These are phyloP conservation scores for Sugiyamaella valdiviana DNA, from an alignment of 805 yeast genomes.

Conservation along the genomic window DNA sequence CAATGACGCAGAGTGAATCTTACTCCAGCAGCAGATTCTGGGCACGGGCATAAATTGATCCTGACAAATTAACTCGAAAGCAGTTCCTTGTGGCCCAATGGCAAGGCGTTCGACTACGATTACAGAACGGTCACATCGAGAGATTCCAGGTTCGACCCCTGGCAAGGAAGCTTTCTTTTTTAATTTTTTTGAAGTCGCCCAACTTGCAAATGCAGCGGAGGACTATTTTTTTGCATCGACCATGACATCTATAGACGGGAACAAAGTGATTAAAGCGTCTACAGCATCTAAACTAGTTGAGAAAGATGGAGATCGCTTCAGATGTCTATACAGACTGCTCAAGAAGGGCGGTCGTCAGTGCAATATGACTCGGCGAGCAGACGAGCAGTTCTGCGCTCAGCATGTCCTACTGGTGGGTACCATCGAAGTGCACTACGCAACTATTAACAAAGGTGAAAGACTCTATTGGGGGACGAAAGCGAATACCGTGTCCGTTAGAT, in stretches of 20 bases:
- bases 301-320: conserved; percentile 11
- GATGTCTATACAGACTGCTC: conserved; percentile 20
- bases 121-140: conserved; percentile 34
- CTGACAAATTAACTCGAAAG: neutral
- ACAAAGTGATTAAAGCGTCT: neutral
- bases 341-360: conserved; percentile 48
- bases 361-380: conserved; percentile 51
- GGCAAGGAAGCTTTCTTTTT: conserved; percentile 43
- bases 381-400: conserved; percentile 53
- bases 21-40: neutral
- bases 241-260: neutral
- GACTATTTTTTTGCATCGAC: neutral
- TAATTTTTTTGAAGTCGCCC: conserved; percentile 25
- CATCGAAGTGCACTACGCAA: conserved; percentile 18
- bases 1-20: too few relatives aligned
- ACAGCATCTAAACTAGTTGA: neutral
- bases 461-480: conserved; percentile 22
- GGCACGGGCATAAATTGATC: neutral
- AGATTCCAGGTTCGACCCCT: conserved; percentile 53
- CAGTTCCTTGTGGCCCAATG: conserved; percentile 33
- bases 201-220: neutral
- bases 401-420: conserved; percentile 37
- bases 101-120: conserved; percentile 35
- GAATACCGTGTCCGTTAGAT: conserved; percentile 75
- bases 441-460: conserved; percentile 4